These are phyloP conservation scores for Lagerstroemia fauriei DNA, from an alignment of 441 rosid species.

Conservation along the genomic window DNA sequence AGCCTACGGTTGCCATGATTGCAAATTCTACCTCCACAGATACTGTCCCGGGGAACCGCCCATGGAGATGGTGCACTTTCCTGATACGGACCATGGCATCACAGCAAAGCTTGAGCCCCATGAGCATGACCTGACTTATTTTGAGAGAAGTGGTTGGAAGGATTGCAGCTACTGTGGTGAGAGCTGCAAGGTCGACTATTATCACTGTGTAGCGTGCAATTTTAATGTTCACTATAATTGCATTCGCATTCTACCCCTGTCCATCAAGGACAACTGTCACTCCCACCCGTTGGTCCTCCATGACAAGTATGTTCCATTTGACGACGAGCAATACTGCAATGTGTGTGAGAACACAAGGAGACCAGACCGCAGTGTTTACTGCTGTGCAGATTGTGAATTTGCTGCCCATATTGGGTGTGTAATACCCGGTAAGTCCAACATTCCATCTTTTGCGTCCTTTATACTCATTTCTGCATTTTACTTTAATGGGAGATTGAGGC, in stretches of 20 bases:
- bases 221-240: slow-evolving; percentile 5
- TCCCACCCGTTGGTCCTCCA: background rate
- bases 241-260: background rate
- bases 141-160: background rate
- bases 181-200: background rate
- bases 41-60: background rate
- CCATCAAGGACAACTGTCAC: background rate
- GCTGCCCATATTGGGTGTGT: slow-evolving; percentile 5
- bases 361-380: background rate
- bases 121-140: background rate
- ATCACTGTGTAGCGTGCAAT: background rate
- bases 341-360: background rate
- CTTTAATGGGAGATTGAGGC: background rate
- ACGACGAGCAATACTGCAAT: slow-evolving; percentile 5
- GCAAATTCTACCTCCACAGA: background rate
- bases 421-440: background rate
- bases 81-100: too few relatives aligned
- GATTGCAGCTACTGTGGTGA: background rate
- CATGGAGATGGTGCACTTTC: background rate
- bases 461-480: background rate
- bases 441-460: background rate
- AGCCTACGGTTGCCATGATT: slow-evolving; percentile 3
- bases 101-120: background rate
- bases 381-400: background rate
- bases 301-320: background rate